Percentiles rank a stretch among this genome's conserved stretches.
These are phyloP conservation scores for Populus deltoides DNA, from an alignment of 345 rosid species.

Conservation along the genomic window DNA sequence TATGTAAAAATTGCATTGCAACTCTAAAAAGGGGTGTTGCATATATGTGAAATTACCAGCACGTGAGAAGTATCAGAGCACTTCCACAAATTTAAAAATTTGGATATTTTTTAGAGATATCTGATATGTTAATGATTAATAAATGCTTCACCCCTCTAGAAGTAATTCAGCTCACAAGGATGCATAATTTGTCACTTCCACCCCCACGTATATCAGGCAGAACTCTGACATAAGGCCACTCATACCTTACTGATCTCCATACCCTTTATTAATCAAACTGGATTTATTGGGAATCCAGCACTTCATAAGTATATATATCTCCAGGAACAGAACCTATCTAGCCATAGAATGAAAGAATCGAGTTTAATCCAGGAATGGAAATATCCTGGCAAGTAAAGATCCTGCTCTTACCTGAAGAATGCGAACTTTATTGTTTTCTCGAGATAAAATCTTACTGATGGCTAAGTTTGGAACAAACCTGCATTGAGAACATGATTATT, in stretches of 20 bases:
- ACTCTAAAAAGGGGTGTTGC: not conserved
- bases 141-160: not conserved
- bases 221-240: not conserved
- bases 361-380: not conserved
- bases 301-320: not conserved
- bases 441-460: conserved; percentile 79
- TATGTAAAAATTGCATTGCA: not conserved
- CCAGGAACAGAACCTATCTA: not conserved
- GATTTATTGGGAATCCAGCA: not conserved
- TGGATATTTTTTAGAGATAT: not conserved
- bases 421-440: conserved; percentile 90
- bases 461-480: conserved; percentile 97
- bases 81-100: not conserved
- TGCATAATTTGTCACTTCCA: not conserved
- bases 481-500: conserved; percentile 18
- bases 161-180: not conserved
- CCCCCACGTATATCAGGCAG: not conserved
- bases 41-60: not conserved
- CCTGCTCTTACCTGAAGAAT: conserved; percentile 70
- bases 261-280: not conserved
- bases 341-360: not conserved
- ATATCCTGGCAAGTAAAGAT: not conserved
- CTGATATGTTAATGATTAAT: not conserved
- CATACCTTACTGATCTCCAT: not conserved
- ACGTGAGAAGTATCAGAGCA: not conserved